Conservation (phyloP, 352 stramenopile species). For the Pythium pectinolyticum region DNA sequence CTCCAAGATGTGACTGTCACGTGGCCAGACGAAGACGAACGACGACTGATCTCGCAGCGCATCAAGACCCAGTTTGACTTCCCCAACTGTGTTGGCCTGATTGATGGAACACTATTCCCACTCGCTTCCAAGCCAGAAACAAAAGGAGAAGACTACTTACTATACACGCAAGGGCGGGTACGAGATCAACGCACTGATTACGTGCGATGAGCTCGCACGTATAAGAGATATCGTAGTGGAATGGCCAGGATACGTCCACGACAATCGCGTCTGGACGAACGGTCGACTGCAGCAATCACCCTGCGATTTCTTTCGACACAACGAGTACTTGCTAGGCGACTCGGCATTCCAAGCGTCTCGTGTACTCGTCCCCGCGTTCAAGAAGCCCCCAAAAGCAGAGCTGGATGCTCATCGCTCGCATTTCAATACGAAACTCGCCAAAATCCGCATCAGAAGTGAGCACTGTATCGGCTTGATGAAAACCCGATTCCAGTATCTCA, state of each 20-base stretch:
- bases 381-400: slow-evolving; percentile 18
- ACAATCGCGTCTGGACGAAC: slow-evolving; percentile 34
- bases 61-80: slow-evolving; percentile 24
- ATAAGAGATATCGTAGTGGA: slow-evolving; percentile 26
- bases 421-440: slow-evolving; percentile 28
- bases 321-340: slow-evolving; percentile 33
- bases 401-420: slow-evolving; percentile 1
- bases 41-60: neutral
- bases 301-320: slow-evolving; percentile 3
- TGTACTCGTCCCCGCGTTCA: slow-evolving; percentile 23
- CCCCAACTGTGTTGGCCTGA: slow-evolving; percentile 29
- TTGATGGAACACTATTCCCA: slow-evolving; percentile 30
- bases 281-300: neutral
- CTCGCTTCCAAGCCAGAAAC: slow-evolving; percentile 20
- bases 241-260: slow-evolving; percentile 33
- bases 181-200: slow-evolving; percentile 22
- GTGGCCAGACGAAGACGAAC: slow-evolving; percentile 16
- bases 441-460: slow-evolving; percentile 25
- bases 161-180: slow-evolving; percentile 32
- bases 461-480: slow-evolving; percentile 28
- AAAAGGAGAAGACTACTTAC: slow-evolving; percentile 40
- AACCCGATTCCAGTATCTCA: slow-evolving; percentile 32
- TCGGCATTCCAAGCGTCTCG: slow-evolving; percentile 30
- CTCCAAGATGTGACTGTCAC: slow-evolving; percentile 5
- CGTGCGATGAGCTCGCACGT: slow-evolving; percentile 28